Conservation (phyloP, 495 filamentous ascomycete species). For the Penicillium paxilli region DNA sequence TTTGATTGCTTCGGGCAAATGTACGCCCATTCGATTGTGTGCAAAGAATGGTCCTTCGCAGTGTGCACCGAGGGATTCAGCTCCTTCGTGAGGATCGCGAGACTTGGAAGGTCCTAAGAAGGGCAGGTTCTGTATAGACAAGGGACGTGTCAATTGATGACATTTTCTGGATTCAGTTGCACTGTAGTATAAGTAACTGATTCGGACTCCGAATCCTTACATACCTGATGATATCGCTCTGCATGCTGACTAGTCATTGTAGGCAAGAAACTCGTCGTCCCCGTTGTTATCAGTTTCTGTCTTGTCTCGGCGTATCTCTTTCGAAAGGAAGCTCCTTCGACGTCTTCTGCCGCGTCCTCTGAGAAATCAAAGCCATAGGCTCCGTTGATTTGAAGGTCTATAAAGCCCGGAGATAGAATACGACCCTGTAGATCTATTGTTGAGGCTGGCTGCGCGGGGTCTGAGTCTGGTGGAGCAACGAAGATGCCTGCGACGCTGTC, state of each 20-base stretch:
- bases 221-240: conserved; percentile 27
- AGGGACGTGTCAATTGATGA: neutral
- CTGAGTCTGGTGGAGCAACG: conserved; percentile 56
- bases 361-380: conserved; percentile 76
- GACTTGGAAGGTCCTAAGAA: conserved; percentile 58
- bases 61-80: conserved; percentile 71
- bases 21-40: conserved; percentile 62
- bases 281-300: conserved; percentile 58
- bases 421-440: conserved; percentile 62
- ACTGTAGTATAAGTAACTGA: too few species aligned
- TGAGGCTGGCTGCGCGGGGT: conserved; percentile 25
- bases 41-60: conserved; percentile 72
- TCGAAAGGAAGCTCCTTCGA: conserved; percentile 52
- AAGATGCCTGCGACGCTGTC: conserved; percentile 64
- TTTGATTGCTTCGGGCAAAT: conserved; percentile 55
- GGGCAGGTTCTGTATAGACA: conserved; percentile 41
- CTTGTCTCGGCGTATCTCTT: conserved; percentile 59
- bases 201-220: too few species aligned
- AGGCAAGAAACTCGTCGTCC: conserved; percentile 64
- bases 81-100: conserved; percentile 39
- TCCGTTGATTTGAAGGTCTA: conserved; percentile 75
- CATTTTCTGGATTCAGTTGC: too few species aligned
- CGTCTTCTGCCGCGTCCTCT: conserved; percentile 31
- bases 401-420: conserved; percentile 67
- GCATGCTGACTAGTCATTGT: conserved; percentile 46